Conservation (phyloP, 2,329 filamentous ascomycete genomes). For the Beauveria medogensis region DNA sequence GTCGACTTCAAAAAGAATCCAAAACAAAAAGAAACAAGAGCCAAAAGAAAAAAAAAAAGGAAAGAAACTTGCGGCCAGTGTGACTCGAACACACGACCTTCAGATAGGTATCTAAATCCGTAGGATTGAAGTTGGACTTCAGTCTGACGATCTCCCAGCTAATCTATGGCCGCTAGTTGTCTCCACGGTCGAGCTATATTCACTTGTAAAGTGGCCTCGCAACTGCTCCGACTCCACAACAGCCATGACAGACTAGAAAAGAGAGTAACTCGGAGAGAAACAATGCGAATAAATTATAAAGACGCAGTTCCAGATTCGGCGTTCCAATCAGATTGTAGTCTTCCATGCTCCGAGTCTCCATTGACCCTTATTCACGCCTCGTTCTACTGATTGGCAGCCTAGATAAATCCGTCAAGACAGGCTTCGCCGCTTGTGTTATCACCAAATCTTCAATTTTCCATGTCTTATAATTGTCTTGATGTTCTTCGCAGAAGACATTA, state of each 20-base stretch:
- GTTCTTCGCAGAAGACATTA: too few species aligned
- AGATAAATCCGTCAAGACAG: too few species aligned
- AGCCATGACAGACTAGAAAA: background rate
- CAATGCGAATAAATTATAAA: background rate
- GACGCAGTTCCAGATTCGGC: background rate
- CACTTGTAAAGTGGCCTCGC: background rate
- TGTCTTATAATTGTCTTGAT: too few species aligned
- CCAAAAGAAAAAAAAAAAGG: background rate
- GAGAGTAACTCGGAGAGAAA: background rate
- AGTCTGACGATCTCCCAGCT: conserved; percentile 23
- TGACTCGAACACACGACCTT: conserved; percentile 23
- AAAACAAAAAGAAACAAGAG: too few species aligned
- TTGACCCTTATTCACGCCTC: too few species aligned
- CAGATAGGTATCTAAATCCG: conserved; percentile 19
- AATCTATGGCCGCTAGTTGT: conserved; percentile 13
- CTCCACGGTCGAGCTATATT: background rate
- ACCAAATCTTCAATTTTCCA: too few species aligned
- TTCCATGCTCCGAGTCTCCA: too few species aligned
- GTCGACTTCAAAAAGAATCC: too few species aligned
- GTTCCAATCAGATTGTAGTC: too few species aligned
- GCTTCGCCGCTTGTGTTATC: too few species aligned
- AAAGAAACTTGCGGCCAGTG: conserved; percentile 19
- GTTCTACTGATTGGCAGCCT: too few species aligned
- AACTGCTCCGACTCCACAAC: background rate
- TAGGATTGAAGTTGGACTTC: conserved; percentile 21